phyloP scores from a whole-genome alignment of 768 basidiomycete species.

The Suillus brevipes region DNA sequence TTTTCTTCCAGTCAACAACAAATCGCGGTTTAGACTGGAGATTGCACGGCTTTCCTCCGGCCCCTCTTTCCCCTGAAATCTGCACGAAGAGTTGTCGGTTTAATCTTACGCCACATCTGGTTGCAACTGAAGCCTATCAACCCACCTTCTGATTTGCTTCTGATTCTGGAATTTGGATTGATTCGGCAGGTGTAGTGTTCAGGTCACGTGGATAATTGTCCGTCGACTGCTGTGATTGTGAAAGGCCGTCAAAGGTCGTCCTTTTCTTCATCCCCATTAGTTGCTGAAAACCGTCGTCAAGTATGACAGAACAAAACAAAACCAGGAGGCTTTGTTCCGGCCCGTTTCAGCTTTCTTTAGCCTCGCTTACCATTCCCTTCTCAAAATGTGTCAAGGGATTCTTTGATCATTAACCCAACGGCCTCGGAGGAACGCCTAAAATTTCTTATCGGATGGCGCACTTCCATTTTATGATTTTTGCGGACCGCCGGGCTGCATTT shows the following conservation, averaged over 20 bases:
- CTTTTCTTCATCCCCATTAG: conserved; percentile 7
- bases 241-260: conserved; percentile 8
- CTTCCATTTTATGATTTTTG: not conserved
- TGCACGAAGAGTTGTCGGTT: not conserved
- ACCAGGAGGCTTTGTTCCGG: not conserved
- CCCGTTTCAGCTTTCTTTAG: not conserved
- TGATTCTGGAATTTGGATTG: not conserved
- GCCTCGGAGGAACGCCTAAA: not conserved
- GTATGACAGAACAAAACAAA: not conserved
- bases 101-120: conserved; percentile 5
- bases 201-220: conserved; percentile 2
- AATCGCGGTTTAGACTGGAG: conserved; percentile 1
- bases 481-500: not conserved
- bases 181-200: conserved; percentile 7
- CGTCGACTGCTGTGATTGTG: not conserved
- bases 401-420: not conserved
- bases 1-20: not conserved
- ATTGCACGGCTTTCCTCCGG: not conserved
- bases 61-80: not conserved
- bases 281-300: conserved; percentile 1
- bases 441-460: conserved; percentile 5
- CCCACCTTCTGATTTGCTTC: not conserved
- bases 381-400: not conserved
- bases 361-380: not conserved
- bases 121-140: conserved; percentile 1